Evolutionary conservation across 495 filamentous ascomycete genomes (phyloP), one percentile per base, ranked within the genome.

Genomic region (Paragyromitra xinjiangensis): DNA sequence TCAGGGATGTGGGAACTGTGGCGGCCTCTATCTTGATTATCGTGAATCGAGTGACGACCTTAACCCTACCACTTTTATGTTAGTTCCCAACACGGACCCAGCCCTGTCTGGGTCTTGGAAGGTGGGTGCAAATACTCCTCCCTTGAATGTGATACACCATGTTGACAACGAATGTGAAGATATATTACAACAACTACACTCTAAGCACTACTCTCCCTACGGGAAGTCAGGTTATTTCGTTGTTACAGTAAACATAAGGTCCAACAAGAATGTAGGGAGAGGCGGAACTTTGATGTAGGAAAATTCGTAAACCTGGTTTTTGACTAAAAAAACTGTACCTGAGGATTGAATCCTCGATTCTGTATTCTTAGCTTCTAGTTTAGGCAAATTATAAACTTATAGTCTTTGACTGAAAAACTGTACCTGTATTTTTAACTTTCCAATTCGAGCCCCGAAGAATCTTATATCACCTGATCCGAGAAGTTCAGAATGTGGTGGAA

Each of bases 151-250:
- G 29, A 39, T 7, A 16, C 14, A 63, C 22, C 1, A 62, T 51
- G 26, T 56, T 75, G 12, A 75, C 39, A 22, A 24, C 7, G 5
- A 3, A n/a, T 53, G 12, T 19, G 24, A 62, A 75, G 72, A 42
- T 75, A 51, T 61, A 61, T 14, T 61, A 37, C 16, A 7, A 34
- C 56, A 61, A 61, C 56, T 61, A 61, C 29, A 61, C 26, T 19
- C 26, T 16, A 37, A 61, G 37, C 16, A 22, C 29, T 34, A 34
- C 53, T 22, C 22, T 56, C 24, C 53, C 53, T 22, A 2, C 11
- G 9, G 24, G 53, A 22, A 56, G 53, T 22, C 22, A 56, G 0
- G 7, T 22, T 8, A 26, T 56, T 56, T 56, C 53, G 22, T 6
- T 56, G 22, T 39, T 61, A 12, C 29, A 61, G 16, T 34, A 37